These are phyloP conservation scores for Beverwykella pulmonaria DNA, from an alignment of 495 filamentous ascomycete species.

Conservation along the genomic window DNA sequence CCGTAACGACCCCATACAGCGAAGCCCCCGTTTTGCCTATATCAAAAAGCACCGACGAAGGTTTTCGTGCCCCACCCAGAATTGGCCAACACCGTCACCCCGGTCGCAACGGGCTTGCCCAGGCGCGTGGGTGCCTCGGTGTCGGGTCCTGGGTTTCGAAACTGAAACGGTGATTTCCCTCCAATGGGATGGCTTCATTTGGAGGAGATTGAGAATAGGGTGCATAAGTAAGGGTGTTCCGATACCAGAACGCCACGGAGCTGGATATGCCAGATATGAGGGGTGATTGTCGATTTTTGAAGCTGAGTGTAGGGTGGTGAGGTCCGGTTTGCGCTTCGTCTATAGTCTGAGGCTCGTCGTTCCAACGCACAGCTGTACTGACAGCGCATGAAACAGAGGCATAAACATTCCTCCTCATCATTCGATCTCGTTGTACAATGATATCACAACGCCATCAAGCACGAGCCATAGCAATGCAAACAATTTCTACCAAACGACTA, in stretches of 20 bases:
- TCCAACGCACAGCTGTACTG: neutral
- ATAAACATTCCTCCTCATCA: constrained; percentile 1
- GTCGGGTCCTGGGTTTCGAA: neutral
- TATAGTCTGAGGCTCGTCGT: neutral
- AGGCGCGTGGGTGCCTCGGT: neutral
- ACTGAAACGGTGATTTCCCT: constrained; percentile 2
- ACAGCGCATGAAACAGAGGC: neutral
- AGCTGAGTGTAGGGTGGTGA: neutral
- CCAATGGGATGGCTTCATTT: neutral
- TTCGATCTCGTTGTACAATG: neutral
- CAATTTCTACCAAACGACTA: neutral
- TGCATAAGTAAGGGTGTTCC: neutral
- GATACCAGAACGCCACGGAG: neutral
- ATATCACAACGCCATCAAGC: neutral
- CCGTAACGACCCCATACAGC: neutral
- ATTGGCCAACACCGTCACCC: neutral
- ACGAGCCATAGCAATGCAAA: neutral
- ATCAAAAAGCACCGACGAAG: neutral
- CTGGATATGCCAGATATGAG: neutral
- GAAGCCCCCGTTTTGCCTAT: neutral
- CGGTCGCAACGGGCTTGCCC: neutral
- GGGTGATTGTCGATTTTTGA: neutral
- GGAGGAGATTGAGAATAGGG: neutral
- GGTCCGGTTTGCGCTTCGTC: neutral
- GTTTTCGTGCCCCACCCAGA: neutral